phyloP scores from a whole-genome alignment of 805 yeast genomes.

The Hanseniaspora guilliermondii region DNA sequence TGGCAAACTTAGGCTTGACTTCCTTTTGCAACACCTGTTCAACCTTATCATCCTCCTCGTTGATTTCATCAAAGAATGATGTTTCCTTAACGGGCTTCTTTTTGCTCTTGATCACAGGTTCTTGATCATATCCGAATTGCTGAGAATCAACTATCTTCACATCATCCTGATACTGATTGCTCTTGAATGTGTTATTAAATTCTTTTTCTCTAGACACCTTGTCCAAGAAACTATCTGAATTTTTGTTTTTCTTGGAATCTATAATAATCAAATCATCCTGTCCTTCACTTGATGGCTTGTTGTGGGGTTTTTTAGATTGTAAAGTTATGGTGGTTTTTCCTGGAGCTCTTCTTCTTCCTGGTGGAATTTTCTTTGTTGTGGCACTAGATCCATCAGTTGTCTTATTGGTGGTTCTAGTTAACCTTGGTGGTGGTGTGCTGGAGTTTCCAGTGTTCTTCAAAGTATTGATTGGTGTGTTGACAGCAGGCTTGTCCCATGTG shows the following conservation, averaged over 20 bases:
- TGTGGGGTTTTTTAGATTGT: conserved; percentile 13
- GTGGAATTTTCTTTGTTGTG: conserved; percentile 19
- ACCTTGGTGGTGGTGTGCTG: conserved; percentile 22
- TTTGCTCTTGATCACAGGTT: conserved; percentile 8
- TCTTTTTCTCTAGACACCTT: conserved; percentile 46
- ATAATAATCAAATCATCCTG: conserved; percentile 6
- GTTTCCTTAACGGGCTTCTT: conserved; percentile 14
- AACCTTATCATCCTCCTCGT: conserved; percentile 19
- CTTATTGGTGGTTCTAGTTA: conserved; percentile 24
- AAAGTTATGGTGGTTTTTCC: conserved; percentile 18
- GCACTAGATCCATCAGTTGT: conserved; percentile 1
- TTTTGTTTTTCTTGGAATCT: conserved; percentile 33
- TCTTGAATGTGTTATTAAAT: conserved; percentile 50
- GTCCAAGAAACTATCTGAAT: conserved; percentile 35
- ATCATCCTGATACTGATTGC: conserved; percentile 44
- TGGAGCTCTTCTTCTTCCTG: conserved; percentile 19
- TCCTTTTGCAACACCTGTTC: conserved; percentile 31
- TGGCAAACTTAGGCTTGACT: conserved; percentile 50
- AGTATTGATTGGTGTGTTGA: conserved; percentile 20
- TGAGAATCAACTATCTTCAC: conserved; percentile 26
- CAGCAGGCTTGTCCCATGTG: conserved; percentile 71
- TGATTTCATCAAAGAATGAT: conserved; percentile 17
- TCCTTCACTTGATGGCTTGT: neutral
- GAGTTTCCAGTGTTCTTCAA: conserved; percentile 18
- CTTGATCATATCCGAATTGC: conserved; percentile 20